Conservation (phyloP, 495 filamentous ascomycete species). For the Hypoxylon rickii region DNA sequence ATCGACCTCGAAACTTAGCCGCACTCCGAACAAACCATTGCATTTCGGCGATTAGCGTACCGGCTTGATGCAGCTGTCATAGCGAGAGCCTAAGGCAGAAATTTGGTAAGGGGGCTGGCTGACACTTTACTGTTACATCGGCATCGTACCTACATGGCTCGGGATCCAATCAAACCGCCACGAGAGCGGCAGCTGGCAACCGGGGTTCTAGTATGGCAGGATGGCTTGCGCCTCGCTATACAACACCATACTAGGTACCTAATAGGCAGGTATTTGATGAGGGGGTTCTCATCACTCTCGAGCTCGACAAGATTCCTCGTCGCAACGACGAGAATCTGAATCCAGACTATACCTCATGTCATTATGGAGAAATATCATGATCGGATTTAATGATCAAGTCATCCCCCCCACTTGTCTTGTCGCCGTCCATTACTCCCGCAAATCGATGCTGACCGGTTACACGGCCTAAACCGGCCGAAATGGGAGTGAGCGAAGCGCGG, state of each 20-base stretch:
- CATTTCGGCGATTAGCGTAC: constrained; percentile 21
- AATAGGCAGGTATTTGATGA: constrained; percentile 1
- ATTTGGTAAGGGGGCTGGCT: no score
- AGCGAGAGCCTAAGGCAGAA: background rate
- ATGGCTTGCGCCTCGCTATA: constrained; percentile 1
- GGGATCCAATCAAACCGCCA: constrained; percentile 24
- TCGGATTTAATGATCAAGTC: no score
- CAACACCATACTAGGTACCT: background rate
- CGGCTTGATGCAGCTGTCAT: constrained; percentile 10
- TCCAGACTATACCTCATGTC: no score
- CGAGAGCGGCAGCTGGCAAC: constrained; percentile 2
- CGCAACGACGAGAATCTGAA: no score
- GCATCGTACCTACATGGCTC: constrained; percentile 16
- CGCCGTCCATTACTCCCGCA: no score
- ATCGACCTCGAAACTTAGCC: constrained; percentile 2
- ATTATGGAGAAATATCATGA: no score
- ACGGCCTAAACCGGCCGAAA: no score
- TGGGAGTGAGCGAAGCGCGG: no score
- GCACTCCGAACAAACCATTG: constrained; percentile 10
- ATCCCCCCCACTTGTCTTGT: no score
- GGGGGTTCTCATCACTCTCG: no score
- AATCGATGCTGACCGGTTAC: no score
- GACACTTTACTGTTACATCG: background rate
- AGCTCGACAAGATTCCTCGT: no score
- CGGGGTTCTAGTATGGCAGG: constrained; percentile 12